phyloP scores from a whole-genome alignment of 257 asterid genomes.

The Fraxinus cuspidata region DNA sequence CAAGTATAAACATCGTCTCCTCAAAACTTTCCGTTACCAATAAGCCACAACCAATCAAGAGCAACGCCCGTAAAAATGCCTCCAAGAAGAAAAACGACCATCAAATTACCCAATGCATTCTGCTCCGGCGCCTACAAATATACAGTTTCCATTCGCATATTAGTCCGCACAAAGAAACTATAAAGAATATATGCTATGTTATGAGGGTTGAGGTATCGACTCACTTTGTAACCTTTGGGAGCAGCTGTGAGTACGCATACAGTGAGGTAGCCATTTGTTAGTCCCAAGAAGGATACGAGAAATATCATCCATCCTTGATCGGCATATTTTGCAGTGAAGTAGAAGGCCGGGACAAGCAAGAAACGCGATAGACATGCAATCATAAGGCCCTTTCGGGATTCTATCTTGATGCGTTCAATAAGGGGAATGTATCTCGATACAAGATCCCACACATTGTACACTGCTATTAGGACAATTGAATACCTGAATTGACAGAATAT shows the following conservation, averaged over 20 bases:
- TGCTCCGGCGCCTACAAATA: constrained; percentile 86
- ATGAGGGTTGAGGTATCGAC: constrained; percentile 10
- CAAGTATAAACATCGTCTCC: not conserved
- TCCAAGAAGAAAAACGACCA: constrained; percentile 64
- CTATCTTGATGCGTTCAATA: constrained; percentile 42
- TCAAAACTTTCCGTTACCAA: constrained; percentile 55
- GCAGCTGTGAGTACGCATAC: constrained; percentile 71
- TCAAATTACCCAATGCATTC: constrained; percentile 81
- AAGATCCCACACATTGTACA: constrained; percentile 74
- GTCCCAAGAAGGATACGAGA: constrained; percentile 66
- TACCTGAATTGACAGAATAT: constrained; percentile 45
- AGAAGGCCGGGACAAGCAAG: constrained; percentile 72
- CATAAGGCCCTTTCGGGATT: constrained; percentile 63
- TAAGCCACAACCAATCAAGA: constrained; percentile 88
- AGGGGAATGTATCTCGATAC: constrained; percentile 68
- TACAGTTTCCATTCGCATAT: not conserved
- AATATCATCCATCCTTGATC: constrained; percentile 84
- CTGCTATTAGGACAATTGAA: constrained; percentile 63
- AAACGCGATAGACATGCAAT: constrained; percentile 53
- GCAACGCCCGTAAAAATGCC: constrained; percentile 72
- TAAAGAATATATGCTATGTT: no score
- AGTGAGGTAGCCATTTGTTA: constrained; percentile 81
- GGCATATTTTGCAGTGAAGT: constrained; percentile 79
- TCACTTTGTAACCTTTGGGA: constrained; percentile 85
- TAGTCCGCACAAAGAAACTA: not conserved